Evolutionary conservation across 805 yeast species (phyloP).

Genomic region (Candida andamanensis): DNA sequence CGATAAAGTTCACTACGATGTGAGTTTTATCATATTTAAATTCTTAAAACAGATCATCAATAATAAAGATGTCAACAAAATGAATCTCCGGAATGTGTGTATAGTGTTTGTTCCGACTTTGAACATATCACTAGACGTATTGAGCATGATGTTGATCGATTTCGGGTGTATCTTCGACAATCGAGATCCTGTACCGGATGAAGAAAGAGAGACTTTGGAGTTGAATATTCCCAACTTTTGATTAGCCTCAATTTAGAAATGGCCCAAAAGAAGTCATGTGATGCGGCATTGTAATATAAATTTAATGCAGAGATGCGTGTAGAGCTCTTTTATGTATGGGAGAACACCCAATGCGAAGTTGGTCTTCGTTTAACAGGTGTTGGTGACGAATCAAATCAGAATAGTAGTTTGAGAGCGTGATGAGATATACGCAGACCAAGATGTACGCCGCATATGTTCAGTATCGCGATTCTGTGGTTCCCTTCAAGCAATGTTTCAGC

Average conservation of each 20-base stretch:
- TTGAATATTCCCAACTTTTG: slow-evolving; percentile 47
- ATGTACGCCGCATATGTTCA: too few species aligned
- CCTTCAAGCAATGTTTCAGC: slow-evolving; percentile 54
- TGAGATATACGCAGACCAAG: too few species aligned
- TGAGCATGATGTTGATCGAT: slow-evolving; percentile 57
- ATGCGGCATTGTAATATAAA: too few species aligned
- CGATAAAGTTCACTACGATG: slow-evolving; percentile 52
- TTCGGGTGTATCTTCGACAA: slow-evolving; percentile 57
- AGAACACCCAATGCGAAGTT: too few species aligned
- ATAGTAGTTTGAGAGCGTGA: too few species aligned
- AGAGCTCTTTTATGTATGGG: too few species aligned
- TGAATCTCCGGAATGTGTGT: slow-evolving; percentile 75
- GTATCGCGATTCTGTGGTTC: too few species aligned
- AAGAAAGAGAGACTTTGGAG: slow-evolving; percentile 45
- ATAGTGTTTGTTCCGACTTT: slow-evolving; percentile 82
- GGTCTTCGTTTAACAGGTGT: too few species aligned
- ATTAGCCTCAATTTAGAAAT: too few species aligned
- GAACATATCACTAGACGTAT: slow-evolving; percentile 57
- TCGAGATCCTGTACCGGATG: slow-evolving; percentile 38
- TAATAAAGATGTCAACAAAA: slow-evolving; percentile 62
- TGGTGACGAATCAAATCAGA: too few species aligned
- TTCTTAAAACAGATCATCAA: slow-evolving; percentile 61
- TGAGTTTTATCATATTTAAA: slow-evolving; percentile 61
- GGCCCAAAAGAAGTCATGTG: too few species aligned
- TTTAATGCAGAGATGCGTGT: too few species aligned